phyloP scores from a whole-genome alignment of 768 basidiomycete species.

The Tylopilus sp. region DNA sequence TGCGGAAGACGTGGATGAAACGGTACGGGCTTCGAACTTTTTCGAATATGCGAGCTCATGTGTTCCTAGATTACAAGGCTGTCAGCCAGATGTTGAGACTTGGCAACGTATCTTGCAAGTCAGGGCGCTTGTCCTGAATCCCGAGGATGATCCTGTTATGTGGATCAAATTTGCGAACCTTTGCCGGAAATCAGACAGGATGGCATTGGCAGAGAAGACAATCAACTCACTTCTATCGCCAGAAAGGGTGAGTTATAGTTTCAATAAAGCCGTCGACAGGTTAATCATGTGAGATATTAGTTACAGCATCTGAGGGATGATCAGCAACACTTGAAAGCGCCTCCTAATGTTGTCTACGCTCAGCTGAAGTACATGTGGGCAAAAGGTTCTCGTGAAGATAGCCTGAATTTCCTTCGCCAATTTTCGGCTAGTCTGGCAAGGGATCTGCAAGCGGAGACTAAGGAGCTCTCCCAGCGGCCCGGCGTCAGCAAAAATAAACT shows the following conservation, averaged over 20 bases:
- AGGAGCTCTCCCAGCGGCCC: slow-evolving; percentile 48
- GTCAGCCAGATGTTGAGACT: slow-evolving; percentile 97
- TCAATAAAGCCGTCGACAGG: neutral
- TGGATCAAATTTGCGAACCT: slow-evolving; percentile 99
- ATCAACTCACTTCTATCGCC: slow-evolving; percentile 87
- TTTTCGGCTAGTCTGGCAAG: slow-evolving; percentile 75
- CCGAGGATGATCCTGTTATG: slow-evolving; percentile 93
- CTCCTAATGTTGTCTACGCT: slow-evolving; percentile 94
- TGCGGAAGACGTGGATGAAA: slow-evolving; percentile 97
- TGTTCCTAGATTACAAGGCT: slow-evolving; percentile 74
- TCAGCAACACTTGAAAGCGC: slow-evolving; percentile 63
- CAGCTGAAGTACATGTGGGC: slow-evolving; percentile 98
- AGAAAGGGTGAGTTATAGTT: slow-evolving; percentile 47
- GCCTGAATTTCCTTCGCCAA: slow-evolving; percentile 74
- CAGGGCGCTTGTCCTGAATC: slow-evolving; percentile 86
- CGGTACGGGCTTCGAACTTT: slow-evolving; percentile 46
- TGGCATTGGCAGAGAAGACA: slow-evolving; percentile 95
- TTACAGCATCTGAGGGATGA: slow-evolving; percentile 48
- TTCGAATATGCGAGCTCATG: neutral
- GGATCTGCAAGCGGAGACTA: slow-evolving; percentile 66
- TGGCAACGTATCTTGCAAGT: slow-evolving; percentile 99
- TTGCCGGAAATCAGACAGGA: slow-evolving; percentile 91
- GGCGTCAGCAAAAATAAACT: slow-evolving; percentile 58
- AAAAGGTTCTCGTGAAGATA: slow-evolving; percentile 70
- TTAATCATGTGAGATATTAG: slow-evolving; percentile 18